phyloP scores from a whole-genome alignment of 2,329 filamentous ascomycete genomes.

The Claviceps lovelessii region DNA sequence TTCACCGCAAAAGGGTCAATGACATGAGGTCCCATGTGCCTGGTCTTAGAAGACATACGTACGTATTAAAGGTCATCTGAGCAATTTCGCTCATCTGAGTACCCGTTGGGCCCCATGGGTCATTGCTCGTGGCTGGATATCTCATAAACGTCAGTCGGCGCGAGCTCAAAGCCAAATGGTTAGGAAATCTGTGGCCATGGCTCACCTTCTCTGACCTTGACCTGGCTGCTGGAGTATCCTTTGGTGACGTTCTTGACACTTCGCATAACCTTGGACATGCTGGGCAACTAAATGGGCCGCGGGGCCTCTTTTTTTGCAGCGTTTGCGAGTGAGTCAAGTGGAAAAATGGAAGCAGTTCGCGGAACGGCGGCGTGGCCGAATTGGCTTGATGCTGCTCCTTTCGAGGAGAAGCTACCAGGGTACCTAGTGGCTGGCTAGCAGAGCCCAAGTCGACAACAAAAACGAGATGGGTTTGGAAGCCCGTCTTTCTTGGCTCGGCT shows the following conservation, averaged over 20 bases:
- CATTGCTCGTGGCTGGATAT: slow-evolving; percentile 83
- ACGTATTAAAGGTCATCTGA: slow-evolving; percentile 96
- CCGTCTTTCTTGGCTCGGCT: neutral
- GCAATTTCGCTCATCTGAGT: slow-evolving; percentile 98
- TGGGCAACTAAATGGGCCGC: slow-evolving; percentile 16
- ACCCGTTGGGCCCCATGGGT: slow-evolving; percentile 94
- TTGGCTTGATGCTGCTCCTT: neutral
- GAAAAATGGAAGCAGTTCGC: neutral
- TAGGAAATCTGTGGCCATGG: neutral
- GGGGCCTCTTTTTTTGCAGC: slow-evolving; percentile 1
- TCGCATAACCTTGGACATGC: slow-evolving; percentile 93
- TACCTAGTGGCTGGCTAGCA: neutral
- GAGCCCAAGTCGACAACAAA: neutral
- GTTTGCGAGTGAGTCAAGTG: neutral
- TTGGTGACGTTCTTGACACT: slow-evolving; percentile 99
- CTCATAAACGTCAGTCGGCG: slow-evolving; percentile 7
- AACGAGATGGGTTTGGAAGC: neutral
- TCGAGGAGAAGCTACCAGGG: neutral
- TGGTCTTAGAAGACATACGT: slow-evolving; percentile 24
- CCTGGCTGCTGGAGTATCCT: slow-evolving; percentile 89
- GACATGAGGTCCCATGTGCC: neutral
- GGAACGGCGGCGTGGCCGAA: neutral
- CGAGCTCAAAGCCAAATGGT: neutral
- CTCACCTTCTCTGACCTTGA: slow-evolving; percentile 93
- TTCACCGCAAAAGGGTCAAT: neutral